Conservation (phyloP, 1,139 yeast species). For the Diutina scorzettiae region DNA sequence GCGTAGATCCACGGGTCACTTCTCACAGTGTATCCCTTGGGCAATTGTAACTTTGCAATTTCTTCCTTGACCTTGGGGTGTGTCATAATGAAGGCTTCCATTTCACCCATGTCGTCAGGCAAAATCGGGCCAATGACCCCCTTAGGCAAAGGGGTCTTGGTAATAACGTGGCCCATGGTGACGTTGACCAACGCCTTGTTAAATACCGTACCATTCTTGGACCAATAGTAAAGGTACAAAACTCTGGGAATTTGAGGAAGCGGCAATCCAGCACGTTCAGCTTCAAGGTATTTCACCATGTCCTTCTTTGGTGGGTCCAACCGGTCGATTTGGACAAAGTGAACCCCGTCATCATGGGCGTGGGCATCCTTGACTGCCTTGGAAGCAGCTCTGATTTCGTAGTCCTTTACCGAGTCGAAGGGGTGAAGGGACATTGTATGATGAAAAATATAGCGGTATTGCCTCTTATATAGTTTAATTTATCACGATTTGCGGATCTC, state of each 20-base stretch:
- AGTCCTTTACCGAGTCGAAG: constrained; percentile 57
- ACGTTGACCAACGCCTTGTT: constrained; percentile 68
- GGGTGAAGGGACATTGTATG: constrained; percentile 24
- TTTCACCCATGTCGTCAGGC: constrained; percentile 50
- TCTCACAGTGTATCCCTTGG: constrained; percentile 43
- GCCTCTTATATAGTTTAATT: background rate
- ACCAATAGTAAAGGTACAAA: constrained; percentile 55
- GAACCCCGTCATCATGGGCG: constrained; percentile 38
- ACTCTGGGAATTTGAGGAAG: constrained; percentile 54
- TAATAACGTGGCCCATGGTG: constrained; percentile 49
- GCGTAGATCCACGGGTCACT: constrained; percentile 89
- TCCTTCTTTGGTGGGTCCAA: constrained; percentile 74
- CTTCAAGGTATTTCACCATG: constrained; percentile 57
- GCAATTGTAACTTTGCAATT: constrained; percentile 51
- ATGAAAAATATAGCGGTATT: background rate
- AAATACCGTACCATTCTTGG: constrained; percentile 38
- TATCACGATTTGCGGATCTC: too few relatives aligned
- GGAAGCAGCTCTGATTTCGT: constrained; percentile 53
- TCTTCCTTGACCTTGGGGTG: constrained; percentile 56
- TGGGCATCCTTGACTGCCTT: constrained; percentile 50
- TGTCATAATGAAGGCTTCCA: constrained; percentile 37
- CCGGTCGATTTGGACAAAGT: constrained; percentile 62
- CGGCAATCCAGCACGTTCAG: constrained; percentile 49
- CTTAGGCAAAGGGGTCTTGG: constrained; percentile 42
- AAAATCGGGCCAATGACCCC: constrained; percentile 68